Base-by-base conservation (phyloP, 768 basidiomycete species). In the Podaxis rugospora region DNA sequence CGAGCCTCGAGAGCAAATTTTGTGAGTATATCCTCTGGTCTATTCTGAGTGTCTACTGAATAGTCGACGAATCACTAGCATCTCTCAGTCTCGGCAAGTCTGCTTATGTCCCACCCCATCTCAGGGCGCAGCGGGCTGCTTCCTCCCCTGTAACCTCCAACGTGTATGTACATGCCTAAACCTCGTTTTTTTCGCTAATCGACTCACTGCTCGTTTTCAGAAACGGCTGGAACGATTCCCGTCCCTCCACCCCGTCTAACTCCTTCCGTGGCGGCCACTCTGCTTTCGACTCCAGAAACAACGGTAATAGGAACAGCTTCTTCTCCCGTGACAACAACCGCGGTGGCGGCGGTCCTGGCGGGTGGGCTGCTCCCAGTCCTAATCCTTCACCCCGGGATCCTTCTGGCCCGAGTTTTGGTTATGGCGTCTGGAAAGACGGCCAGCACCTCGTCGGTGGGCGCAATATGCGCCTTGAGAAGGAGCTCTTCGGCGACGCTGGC, bases 391-490 rank as follows among this genome's bases (percentile, higher is more conserved):
- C 67, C 64, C 51, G 52, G 44, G 49, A 61, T 23, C 10, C 55
- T 11, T 52, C 67, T 44, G 57, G 67, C 47, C 62, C 69, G 61
- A 62, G 70, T 49, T 79, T 82, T 53, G 88, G 88, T 53, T 81
- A 69, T 67, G 96, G 97, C 50, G 74, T 73, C 37, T 99, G 97
- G 97, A 89, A 83, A 70, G 93, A 97, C 64, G 95, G 91, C 67
- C 81, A 84, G 67, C 97, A 99, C 71, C 74, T 92, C 62, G 77
- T 87, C n/a, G 97, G 94, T 49, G 77, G 80, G 18, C 87, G 89
- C 68, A 97, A 95, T 79, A 76, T 78, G 71, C 88, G 95, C 66
- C 81, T 95, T 67, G 97, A 99, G 79, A 95, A 93, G 77, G 95
- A 98, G 70, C 89, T 99, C 40, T 99, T 89, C 68, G 97, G 97